phyloP scores from a whole-genome alignment of 2,329 filamentous ascomycete genomes.

The Beauveria varroae region DNA sequence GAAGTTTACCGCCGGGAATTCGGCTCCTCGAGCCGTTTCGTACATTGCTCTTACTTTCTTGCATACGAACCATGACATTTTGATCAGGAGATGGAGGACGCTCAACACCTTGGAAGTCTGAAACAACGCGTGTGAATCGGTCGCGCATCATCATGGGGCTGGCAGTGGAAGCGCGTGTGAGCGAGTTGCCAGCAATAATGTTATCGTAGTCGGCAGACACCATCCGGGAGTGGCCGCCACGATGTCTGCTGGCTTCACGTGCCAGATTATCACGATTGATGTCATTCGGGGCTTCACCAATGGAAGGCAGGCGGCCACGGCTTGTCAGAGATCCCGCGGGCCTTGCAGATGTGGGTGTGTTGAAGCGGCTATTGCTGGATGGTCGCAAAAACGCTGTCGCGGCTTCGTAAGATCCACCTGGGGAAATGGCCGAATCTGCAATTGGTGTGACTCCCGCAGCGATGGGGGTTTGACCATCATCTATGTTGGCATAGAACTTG shows the following conservation, averaged over 20 bases:
- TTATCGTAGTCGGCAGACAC: slow-evolving; percentile 36
- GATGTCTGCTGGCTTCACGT: slow-evolving; percentile 14
- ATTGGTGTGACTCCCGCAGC: slow-evolving; percentile 84
- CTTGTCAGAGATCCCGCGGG: slow-evolving; percentile 44
- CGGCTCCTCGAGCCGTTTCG: slow-evolving; percentile 69
- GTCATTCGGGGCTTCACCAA: slow-evolving; percentile 50
- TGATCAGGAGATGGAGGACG: slow-evolving; percentile 55
- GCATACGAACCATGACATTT: slow-evolving; percentile 54
- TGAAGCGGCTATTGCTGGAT: slow-evolving; percentile 59
- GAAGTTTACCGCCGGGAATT: slow-evolving; percentile 61
- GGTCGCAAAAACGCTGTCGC: slow-evolving; percentile 62
- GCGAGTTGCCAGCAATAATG: slow-evolving; percentile 35
- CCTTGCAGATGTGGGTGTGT: slow-evolving; percentile 59
- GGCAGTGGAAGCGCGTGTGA: slow-evolving; percentile 59
- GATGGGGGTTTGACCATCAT: slow-evolving; percentile 64
- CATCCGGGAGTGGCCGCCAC: slow-evolving; percentile 26
- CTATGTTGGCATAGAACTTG: slow-evolving; percentile 52
- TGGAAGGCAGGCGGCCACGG: slow-evolving; percentile 65
- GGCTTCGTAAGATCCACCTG: slow-evolving; percentile 53
- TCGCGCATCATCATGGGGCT: slow-evolving; percentile 58
- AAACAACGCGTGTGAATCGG: slow-evolving; percentile 28
- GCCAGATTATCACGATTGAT: slow-evolving; percentile 22
- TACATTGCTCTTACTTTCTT: slow-evolving; percentile 47
- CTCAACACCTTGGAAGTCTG: slow-evolving; percentile 22
- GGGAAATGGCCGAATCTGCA: slow-evolving; percentile 60